Evolutionary conservation across 1,139 yeast genomes (phyloP).

Genomic region (Pichia norvegensis): DNA sequence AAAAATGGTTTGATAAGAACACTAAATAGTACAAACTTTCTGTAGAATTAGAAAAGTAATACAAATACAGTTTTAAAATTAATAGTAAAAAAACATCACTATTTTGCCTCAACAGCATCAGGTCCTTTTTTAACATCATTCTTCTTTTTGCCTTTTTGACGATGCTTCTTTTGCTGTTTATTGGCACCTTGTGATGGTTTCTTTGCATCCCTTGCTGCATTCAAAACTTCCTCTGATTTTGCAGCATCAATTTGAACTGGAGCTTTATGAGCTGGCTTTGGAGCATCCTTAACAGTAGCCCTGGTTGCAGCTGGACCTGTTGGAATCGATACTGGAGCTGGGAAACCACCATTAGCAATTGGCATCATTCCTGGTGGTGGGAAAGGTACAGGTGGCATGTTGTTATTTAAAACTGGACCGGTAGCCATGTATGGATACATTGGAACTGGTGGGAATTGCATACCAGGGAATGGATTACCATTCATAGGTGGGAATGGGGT

Average conservation of each 20-base stretch:
- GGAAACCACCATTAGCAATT: neutral
- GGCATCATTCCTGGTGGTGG: neutral
- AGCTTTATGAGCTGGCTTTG: slow-evolving; percentile 1
- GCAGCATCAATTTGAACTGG: slow-evolving; percentile 2
- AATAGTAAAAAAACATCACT: neutral
- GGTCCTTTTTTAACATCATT: neutral
- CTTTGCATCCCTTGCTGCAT: slow-evolving; percentile 1
- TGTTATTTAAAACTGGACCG: neutral
- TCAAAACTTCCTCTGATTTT: slow-evolving; percentile 4
- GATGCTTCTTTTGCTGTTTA: neutral
- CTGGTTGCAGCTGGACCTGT: slow-evolving; percentile 1
- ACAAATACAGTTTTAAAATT: neutral
- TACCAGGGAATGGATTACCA: slow-evolving; percentile 5
- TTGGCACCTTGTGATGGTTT: neutral
- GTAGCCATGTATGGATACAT: slow-evolving; percentile 10
- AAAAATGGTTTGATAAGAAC: slow-evolving; percentile 46
- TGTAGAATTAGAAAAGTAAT: neutral
- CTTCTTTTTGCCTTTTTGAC: neutral
- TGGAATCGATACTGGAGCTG: neutral
- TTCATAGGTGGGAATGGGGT: neutral
- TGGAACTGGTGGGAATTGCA: slow-evolving; percentile 3
- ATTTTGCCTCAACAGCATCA: neutral
- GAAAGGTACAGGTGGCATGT: slow-evolving; percentile 1
- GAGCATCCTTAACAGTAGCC: neutral
- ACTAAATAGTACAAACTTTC: neutral